These are phyloP conservation scores for Exophiala viscosa DNA, from an alignment of 2,329 filamentous ascomycete species.

Conservation along the genomic window DNA sequence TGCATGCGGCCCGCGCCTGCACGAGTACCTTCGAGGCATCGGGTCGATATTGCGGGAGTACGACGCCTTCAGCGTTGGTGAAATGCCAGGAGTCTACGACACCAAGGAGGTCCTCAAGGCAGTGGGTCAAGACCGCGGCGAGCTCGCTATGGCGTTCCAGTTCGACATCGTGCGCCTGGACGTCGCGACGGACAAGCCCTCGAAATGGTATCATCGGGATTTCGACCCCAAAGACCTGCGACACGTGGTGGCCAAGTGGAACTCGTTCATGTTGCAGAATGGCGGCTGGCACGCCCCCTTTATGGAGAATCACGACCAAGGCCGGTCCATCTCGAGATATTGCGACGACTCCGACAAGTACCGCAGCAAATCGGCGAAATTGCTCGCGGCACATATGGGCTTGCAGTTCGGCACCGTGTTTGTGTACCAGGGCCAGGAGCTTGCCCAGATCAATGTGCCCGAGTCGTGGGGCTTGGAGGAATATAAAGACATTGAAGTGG, in stretches of 20 bases:
- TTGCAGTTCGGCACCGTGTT: constrained; percentile 54
- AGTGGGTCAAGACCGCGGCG: constrained; percentile 33
- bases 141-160: constrained; percentile 42
- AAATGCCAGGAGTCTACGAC: constrained; percentile 37
- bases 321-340: constrained; percentile 53
- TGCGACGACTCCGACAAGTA: constrained; percentile 44
- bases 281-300: constrained; percentile 57
- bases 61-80: constrained; percentile 40
- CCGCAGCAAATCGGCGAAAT: constrained; percentile 48
- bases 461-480: constrained; percentile 47
- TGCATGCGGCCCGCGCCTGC: constrained; percentile 34
- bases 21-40: constrained; percentile 39
- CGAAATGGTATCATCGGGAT: constrained; percentile 44
- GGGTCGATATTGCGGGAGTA: constrained; percentile 35
- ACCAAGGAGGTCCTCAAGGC: constrained; percentile 36
- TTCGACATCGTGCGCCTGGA: constrained; percentile 37
- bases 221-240: constrained; percentile 52
- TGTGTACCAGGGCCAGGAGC: constrained; percentile 59
- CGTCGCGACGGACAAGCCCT: constrained; percentile 17
- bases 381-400: constrained; percentile 51
- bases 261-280: constrained; percentile 49
- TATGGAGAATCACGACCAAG: constrained; percentile 63
- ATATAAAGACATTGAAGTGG: constrained; percentile 42
- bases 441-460: constrained; percentile 58
- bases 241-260: constrained; percentile 47